Percentiles rank a stretch among this genome's conserved stretches.
phyloP scores from a whole-genome alignment of 768 basidiomycete species.

The Lentinula raphanica region DNA sequence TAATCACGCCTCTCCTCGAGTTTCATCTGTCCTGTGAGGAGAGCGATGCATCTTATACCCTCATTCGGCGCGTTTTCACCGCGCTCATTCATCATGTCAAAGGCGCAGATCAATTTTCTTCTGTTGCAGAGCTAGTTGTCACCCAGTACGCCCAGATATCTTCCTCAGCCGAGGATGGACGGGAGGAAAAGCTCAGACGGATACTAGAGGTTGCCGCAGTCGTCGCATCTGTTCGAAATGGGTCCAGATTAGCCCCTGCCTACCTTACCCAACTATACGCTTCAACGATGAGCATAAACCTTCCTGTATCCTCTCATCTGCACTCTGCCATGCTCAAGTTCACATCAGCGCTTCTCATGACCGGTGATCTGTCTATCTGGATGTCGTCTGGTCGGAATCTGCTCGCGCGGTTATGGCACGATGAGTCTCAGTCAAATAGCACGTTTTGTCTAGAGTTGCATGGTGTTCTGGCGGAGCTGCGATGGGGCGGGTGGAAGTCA shows the following conservation, averaged over 20 bases:
- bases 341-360: constrained; percentile 32
- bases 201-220: constrained; percentile 54
- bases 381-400: constrained; percentile 51
- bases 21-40: constrained; percentile 42
- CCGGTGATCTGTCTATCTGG: constrained; percentile 46
- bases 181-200: constrained; percentile 40
- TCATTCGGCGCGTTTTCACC: constrained; percentile 70
- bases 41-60: constrained; percentile 40
- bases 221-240: constrained; percentile 60
- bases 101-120: constrained; percentile 55
- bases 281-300: constrained; percentile 9
- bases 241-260: constrained; percentile 49
- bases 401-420: constrained; percentile 44
- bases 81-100: constrained; percentile 82
- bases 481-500: constrained; percentile 75
- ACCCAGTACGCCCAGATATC: constrained; percentile 27
- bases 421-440: constrained; percentile 12
- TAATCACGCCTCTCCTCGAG: constrained; percentile 54
- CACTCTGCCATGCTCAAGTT: constrained; percentile 32
- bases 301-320: constrained; percentile 16
- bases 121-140: constrained; percentile 50
- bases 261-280: not conserved
- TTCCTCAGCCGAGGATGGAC: constrained; percentile 6
- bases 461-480: constrained; percentile 47
- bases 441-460: constrained; percentile 50